Evolutionary conservation across 768 basidiomycete species (phyloP).

Genomic region (Leccinellum albellum): DNA sequence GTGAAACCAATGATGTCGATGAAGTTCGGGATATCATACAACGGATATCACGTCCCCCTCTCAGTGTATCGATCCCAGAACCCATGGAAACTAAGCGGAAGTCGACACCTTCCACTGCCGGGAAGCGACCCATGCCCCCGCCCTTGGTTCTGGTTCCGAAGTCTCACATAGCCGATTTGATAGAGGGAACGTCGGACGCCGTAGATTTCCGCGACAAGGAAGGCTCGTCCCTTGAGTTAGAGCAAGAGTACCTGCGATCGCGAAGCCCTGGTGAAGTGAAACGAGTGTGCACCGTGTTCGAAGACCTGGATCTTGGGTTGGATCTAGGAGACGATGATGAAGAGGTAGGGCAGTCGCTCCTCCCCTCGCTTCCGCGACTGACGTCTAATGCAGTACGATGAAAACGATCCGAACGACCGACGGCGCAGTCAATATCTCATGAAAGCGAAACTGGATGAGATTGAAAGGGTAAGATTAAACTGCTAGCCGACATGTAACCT

Average conservation of each 20-base stretch:
- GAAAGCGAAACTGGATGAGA: conserved; percentile 73
- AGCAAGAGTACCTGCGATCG: conserved; percentile 26
- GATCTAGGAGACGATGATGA: conserved; percentile 41
- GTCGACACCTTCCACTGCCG: conserved; percentile 33
- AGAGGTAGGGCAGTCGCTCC: conserved; percentile 32
- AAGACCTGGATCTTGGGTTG: conserved; percentile 44
- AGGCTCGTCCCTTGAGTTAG: conserved; percentile 24
- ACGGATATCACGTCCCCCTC: conserved; percentile 37
- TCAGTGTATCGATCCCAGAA: conserved; percentile 38
- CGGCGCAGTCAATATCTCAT: conserved; percentile 72
- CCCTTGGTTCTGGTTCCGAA: conserved; percentile 51
- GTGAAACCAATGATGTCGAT: conserved; percentile 32
- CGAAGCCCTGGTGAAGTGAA: conserved; percentile 41
- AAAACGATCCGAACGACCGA: conserved; percentile 68
- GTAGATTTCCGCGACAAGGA: conserved; percentile 14
- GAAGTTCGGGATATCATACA: conserved; percentile 36
- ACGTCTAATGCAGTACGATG: conserved; percentile 50
- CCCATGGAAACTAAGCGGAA: conserved; percentile 34
- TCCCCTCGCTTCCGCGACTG: conserved; percentile 8
- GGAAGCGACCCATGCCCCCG: conserved; percentile 26
- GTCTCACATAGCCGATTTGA: conserved; percentile 27
- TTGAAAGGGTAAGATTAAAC: conserved; percentile 54
- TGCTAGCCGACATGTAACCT: conserved; percentile 1
- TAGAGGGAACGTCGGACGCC: conserved; percentile 20
- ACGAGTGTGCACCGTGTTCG: conserved; percentile 44